These are phyloP conservation scores for Rhizopus microsporus DNA, from an alignment of 371 early-diverging fungal genomes.

Conservation along the genomic window DNA sequence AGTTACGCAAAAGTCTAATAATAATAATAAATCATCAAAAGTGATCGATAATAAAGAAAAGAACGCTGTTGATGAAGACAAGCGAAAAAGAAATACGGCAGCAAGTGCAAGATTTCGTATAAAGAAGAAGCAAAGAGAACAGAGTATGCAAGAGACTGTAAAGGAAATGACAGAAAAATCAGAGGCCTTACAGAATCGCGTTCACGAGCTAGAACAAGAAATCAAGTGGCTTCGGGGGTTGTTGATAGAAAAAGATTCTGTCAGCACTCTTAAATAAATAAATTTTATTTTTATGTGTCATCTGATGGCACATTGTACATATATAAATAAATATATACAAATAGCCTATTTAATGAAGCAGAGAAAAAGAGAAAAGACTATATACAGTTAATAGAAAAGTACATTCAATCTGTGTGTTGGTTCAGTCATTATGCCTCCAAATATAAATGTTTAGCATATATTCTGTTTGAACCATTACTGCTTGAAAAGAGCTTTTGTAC, in stretches of 20 bases:
- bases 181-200: constrained; percentile 65
- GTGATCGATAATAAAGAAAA: constrained; percentile 4
- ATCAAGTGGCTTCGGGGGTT: constrained; percentile 85
- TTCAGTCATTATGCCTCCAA: too few species aligned
- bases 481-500: too few species aligned
- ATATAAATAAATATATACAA: too few species aligned
- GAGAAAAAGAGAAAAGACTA: too few species aligned
- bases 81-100: constrained; percentile 88
- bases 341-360: too few species aligned
- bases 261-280: constrained; percentile 6
- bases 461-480: too few species aligned
- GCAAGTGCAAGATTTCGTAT: constrained; percentile 93
- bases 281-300: background rate
- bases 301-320: too few species aligned
- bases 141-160: constrained; percentile 78
- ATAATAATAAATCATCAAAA: background rate
- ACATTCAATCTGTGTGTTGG: too few species aligned
- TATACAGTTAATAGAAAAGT: too few species aligned
- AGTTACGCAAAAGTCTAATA: background rate
- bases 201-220: constrained; percentile 83
- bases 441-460: too few species aligned
- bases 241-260: constrained; percentile 71
- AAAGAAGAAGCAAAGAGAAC: constrained; percentile 87
- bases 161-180: constrained; percentile 77
- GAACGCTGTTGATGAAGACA: constrained; percentile 66